Evolutionary conservation across 1,284 basidiomycete species (phyloP), one percentile per base, ranked within the genome.

Genomic region (Trichosporon inkin): DNA sequence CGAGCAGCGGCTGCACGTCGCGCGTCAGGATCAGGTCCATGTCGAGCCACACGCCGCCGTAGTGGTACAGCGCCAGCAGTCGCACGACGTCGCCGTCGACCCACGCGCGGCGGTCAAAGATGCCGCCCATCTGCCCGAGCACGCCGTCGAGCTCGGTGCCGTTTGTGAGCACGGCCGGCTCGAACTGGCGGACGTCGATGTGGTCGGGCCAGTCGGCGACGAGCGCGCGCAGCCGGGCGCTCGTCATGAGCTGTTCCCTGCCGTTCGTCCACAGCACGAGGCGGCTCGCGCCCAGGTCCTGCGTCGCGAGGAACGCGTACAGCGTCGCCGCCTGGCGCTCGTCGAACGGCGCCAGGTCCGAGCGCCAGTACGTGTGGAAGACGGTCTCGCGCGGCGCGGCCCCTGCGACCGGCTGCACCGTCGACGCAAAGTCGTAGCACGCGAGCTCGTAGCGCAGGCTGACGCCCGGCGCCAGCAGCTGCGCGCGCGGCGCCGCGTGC

Each of bases 41-140:
- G 74, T 97, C 92, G 62, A 95, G 83, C 93, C 93, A 97, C 35
- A 92, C 83, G 2, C 93, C 93, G 6, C 92, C 92, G 70, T 85
- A 86, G 64, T 85, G 85, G 89, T 91, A 95, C n/a, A 95, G 79
- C 40, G 92, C 84, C 39, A 97, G 80, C 59, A 97, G 74, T 53
- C 93, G 81, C 28, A 95, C 82, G 39, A 94, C 82, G 75, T 95
- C 93, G 0, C 92, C 92, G 70, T 95, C 92, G n/a, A 94, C 81
- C 92, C 92, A 95, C 8, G 89, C 92, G 70, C 86, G 86, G 68
- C 81, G 76, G 75, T 96, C 92, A 24, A 69, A 71, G 11, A 75
- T 49, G 0, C 65, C 65, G 20, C 64, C 52, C 59, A 90, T 75
- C 56, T 73, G 62, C 24, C 57, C 60, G 4, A 76, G 56, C 16